phyloP scores from a whole-genome alignment of 2,329 filamentous ascomycete genomes.

The Uncinocarpus reesii region DNA sequence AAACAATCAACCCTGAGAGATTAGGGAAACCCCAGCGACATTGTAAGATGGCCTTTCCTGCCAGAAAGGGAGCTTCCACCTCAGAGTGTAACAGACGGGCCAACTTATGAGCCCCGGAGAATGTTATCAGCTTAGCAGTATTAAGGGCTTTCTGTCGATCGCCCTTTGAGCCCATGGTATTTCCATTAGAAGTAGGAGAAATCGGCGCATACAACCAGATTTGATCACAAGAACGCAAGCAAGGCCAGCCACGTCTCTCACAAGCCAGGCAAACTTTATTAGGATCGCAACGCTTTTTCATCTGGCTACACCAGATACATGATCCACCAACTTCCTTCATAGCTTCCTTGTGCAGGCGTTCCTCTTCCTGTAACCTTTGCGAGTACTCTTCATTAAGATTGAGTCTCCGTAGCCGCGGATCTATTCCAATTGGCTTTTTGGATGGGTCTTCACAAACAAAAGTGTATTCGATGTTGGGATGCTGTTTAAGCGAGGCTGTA shows the following conservation, averaged over 20 bases:
- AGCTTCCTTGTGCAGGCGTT: slow-evolving; percentile 9
- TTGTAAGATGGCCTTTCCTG: slow-evolving; percentile 13
- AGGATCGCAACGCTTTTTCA: slow-evolving; percentile 23
- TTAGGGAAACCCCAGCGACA: slow-evolving; percentile 14
- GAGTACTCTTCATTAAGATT: slow-evolving; percentile 10
- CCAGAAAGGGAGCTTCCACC: neutral
- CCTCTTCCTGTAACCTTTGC: slow-evolving; percentile 7
- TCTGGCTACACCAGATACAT: slow-evolving; percentile 24
- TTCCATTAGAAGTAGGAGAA: neutral
- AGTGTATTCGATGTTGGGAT: neutral
- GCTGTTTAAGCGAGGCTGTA: neutral
- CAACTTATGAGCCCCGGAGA: slow-evolving; percentile 7
- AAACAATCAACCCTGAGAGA: slow-evolving; percentile 10
- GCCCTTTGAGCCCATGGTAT: neutral
- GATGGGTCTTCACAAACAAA: slow-evolving; percentile 9
- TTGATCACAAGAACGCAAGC: slow-evolving; percentile 19
- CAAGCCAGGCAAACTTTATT: slow-evolving; percentile 20
- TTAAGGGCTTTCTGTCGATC: neutral
- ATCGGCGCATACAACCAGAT: slow-evolving; percentile 16
- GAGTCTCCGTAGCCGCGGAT: neutral
- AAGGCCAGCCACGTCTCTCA: slow-evolving; percentile 14
- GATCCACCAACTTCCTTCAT: slow-evolving; percentile 23
- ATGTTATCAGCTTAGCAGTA: slow-evolving; percentile 11
- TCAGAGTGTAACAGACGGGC: slow-evolving; percentile 9
- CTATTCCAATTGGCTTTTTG: slow-evolving; percentile 4